Evolutionary conservation across 2,329 filamentous ascomycete genomes (phyloP), one percentile per base, ranked within the genome.

Genomic region (Venturia asperata): DNA sequence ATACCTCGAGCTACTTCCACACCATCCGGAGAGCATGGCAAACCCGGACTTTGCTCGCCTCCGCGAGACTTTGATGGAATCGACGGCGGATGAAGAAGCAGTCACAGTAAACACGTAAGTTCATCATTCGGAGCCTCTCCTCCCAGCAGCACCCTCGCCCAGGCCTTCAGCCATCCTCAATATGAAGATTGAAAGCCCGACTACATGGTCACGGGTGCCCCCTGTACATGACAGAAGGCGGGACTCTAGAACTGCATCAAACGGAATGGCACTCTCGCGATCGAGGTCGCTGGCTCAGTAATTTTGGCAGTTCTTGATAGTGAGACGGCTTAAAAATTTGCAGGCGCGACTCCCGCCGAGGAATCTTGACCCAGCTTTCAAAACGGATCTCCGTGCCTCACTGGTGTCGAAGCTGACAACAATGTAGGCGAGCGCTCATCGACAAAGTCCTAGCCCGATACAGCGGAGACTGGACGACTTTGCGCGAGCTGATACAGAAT

Each of bases 371-470:
- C 13, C 21, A 52, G 47, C 24, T 24, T 49, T 49, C 19, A 21
- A 24, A 24, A 49, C 9, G n/a, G 47, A 27, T 27, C 5, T 24
- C 21, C 21, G 47, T 27, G 52, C 52, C 52, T 58, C 52, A 37
- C 52, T 52, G 47, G 17, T 15, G 19, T 37, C 21, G 17, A 49
- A 47, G 15, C 62, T 49, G 21, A 63, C 34, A 13, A 9, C 17
- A n/a, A 19, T 37, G 11, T 52, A 63, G 62, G 30, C 85, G 95
- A 72, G 94, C 94, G 55, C 78, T 99, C 71, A 99, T 99, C 74
- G 95, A 97, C 79, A 99, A 99, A 77, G 93, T 99, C 13, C 84
- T 99, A 62, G 94, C 94, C 11, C 84, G 94, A 73, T 99, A 99
- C 75, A 96, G 92, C 2, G 93, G 94, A 71, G 95, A 99, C 80